Base-by-base conservation (phyloP, 1,139 yeast genomes). In the Spathaspora sp. region DNA sequence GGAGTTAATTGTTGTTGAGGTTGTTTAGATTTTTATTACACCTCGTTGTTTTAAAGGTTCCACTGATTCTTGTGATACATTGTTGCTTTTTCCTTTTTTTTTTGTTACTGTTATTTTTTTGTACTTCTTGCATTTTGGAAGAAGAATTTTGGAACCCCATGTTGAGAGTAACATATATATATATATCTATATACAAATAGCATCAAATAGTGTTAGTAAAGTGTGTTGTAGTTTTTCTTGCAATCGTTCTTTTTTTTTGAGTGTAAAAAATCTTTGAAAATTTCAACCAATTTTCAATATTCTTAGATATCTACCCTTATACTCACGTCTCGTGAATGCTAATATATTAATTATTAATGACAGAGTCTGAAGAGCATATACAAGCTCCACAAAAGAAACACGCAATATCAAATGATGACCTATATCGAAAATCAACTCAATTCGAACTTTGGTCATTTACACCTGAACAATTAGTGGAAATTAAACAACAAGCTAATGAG, bases 401-500 rank as follows among this genome's bases (percentile, higher is more conserved):
- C 24, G 64, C 74, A 47, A 66, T 81, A 5, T 64, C 86, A 2
- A 85, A 81, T 53, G 98, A 93, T 64, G 98, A 91, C 53, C 68
- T 93, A 41, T 93, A 89, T 64, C 77, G 98, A 46, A 78, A 90
- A 43, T 88, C 97, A 5, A 78, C 95, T 0, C 99, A 93, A 67
- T 93, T 76, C 61, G 74, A 85, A 46, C 51, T 81, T 17, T 93
- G 99, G 99, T 90, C 97, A 1, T 90, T 80, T 62, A 82, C 90
- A 0, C 59, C 61, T 18, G 80, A 78, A 2, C 76, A 77, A 47
- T 70, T 91, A n/a, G 66, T 61, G 3, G 68, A 72, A 18, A 64
- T 70, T 36, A 72, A 89, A 48, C 56, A 57, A 9, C 58, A 64
- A 10, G 74, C 82, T 7, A 84, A 88, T 59, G 72, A 70, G 34